Conservation (phyloP, 148 eudicot species). For the Polygonum aviculare region DNA sequence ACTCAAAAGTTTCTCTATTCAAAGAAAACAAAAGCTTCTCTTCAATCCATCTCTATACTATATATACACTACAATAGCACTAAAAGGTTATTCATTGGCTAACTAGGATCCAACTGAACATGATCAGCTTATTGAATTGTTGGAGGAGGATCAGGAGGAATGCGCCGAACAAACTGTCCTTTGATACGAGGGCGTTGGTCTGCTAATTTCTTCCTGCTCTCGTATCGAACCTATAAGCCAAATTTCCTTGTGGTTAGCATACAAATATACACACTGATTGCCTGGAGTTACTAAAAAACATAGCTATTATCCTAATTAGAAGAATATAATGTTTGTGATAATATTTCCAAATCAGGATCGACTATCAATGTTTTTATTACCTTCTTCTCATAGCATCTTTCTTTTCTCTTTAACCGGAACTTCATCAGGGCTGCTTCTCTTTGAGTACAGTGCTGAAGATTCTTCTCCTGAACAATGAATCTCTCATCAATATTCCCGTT, state of each 20-base stretch:
- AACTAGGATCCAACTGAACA: conserved; percentile 13
- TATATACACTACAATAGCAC: neutral
- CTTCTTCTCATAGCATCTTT: conserved; percentile 95
- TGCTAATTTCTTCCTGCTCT: conserved; percentile 88
- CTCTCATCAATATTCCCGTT: conserved; percentile 20
- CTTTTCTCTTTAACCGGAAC: conserved; percentile 84
- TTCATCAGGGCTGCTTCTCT: conserved; percentile 81
- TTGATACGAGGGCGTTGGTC: conserved; percentile 91
- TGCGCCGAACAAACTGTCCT: conserved; percentile 95
- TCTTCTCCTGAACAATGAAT: neutral
- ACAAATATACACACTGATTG: neutral
- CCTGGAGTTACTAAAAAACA: neutral
- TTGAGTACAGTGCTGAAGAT: conserved; percentile 27
- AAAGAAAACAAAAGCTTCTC: neutral
- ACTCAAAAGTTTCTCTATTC: neutral
- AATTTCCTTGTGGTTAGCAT: neutral
- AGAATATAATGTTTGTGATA: no score
- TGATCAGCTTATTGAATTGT: conserved; percentile 23
- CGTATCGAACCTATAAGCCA: conserved; percentile 66
- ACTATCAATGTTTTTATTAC: conserved; percentile 20
- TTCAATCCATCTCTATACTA: neutral
- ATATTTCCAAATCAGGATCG: no score
- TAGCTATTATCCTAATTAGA: no score
- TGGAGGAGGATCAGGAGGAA: conserved; percentile 39
- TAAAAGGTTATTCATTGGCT: neutral